phyloP scores from a whole-genome alignment of 129 eudicot genomes.

The Pulicaria dysenterica region DNA sequence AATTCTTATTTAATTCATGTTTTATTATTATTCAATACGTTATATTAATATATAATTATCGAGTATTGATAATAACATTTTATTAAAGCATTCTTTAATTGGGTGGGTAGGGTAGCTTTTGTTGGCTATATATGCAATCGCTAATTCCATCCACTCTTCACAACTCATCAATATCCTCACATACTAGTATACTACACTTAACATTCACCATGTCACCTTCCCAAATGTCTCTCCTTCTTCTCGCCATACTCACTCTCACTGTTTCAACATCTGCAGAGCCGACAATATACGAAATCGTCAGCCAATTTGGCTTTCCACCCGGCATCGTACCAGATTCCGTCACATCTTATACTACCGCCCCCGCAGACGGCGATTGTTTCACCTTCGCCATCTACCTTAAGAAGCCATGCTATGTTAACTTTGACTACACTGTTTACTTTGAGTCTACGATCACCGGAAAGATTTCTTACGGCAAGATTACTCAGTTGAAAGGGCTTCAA shows the following conservation, averaged over 20 bases:
- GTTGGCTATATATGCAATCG: neutral
- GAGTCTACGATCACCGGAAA: constrained; percentile 57
- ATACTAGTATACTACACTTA: neutral
- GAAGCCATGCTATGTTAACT: constrained; percentile 58
- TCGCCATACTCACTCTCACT: constrained; percentile 5
- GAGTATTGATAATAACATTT: too few relatives aligned
- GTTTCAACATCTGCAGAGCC: constrained; percentile 7
- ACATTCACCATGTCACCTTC: neutral
- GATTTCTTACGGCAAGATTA: constrained; percentile 53
- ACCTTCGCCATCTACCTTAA: constrained; percentile 45
- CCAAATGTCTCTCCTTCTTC: constrained; percentile 24
- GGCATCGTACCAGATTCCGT: constrained; percentile 78
- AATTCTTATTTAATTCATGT: too few relatives aligned
- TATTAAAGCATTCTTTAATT: neutral
- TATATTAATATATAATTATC: too few relatives aligned
- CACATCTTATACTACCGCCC: constrained; percentile 38
- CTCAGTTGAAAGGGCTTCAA: constrained; percentile 59
- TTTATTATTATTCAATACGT: too few relatives aligned
- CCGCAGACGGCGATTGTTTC: constrained; percentile 34
- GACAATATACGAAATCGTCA: constrained; percentile 60
- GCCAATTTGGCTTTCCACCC: constrained; percentile 60
- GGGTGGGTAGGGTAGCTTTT: neutral
- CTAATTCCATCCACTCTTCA: neutral
- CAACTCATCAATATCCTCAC: neutral
- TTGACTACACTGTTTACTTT: constrained; percentile 65